These are phyloP conservation scores for Fusarium stilboides DNA, from an alignment of 2,329 filamentous ascomycete genomes.

Conservation along the genomic window DNA sequence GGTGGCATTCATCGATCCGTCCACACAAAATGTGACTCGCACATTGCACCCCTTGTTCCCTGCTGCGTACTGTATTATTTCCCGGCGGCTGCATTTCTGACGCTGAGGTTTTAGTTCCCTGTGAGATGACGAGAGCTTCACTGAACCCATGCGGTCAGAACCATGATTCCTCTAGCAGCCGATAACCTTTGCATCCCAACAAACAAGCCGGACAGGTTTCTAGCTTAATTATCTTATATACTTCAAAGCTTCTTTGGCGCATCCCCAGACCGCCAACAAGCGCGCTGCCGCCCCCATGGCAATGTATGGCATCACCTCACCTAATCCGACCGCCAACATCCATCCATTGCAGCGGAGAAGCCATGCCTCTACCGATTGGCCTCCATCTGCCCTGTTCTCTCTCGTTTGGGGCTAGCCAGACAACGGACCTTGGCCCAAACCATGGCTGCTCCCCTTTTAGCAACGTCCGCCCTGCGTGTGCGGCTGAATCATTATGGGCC, in stretches of 20 bases:
- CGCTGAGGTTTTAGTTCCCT: not conserved
- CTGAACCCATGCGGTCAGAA: too few relatives aligned
- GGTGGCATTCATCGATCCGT: slow-evolving; percentile 31
- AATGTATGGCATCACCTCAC: slow-evolving; percentile 44
- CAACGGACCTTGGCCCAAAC: slow-evolving; percentile 30
- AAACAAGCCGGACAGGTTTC: not conserved
- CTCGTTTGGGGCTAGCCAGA: slow-evolving; percentile 34
- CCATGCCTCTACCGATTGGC: slow-evolving; percentile 27
- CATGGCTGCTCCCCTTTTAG: slow-evolving; percentile 33
- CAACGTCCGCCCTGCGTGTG: slow-evolving; percentile 33
- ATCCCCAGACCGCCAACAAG: slow-evolving; percentile 38
- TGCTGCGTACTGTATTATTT: slow-evolving; percentile 10
- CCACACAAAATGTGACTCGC: slow-evolving; percentile 28
- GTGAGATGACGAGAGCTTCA: not conserved
- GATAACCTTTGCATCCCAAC: not conserved
- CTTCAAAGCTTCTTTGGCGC: slow-evolving; percentile 19
- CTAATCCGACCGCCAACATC: slow-evolving; percentile 20
- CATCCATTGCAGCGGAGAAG: slow-evolving; percentile 24
- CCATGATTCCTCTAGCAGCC: not conserved
- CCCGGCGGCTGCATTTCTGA: slow-evolving; percentile 3
- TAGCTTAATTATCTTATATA: slow-evolving; percentile 9
- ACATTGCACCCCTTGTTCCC: slow-evolving; percentile 20
- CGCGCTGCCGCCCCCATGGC: slow-evolving; percentile 36
- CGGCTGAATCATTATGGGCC: slow-evolving; percentile 39
- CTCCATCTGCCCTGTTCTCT: slow-evolving; percentile 23